Conservation (phyloP, 2,329 filamentous ascomycete genomes). For the Scopulariopsis brevicaulis region DNA sequence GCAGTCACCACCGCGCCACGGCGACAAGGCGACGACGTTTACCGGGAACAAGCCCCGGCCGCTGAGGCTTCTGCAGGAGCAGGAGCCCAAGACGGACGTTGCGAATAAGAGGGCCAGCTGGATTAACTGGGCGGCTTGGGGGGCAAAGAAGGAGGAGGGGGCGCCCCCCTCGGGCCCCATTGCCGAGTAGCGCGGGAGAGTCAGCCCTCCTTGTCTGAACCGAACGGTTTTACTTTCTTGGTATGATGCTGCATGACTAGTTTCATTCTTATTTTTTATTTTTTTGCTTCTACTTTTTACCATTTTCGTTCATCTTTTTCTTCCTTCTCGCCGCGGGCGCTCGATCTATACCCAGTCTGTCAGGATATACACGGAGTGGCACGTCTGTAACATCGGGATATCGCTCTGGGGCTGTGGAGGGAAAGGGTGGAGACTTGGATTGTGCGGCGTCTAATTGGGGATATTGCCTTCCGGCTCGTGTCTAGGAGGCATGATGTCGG, state of each 20-base stretch:
- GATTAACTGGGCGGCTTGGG: slow-evolving; percentile 45
- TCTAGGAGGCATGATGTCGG: not conserved
- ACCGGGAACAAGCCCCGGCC: slow-evolving; percentile 68
- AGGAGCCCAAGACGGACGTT: slow-evolving; percentile 35
- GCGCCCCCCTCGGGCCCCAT: not conserved
- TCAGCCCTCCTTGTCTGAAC: too few species aligned
- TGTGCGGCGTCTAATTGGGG: not conserved
- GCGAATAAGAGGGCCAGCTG: slow-evolving; percentile 51
- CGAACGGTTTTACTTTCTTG: not conserved
- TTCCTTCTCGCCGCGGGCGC: not conserved
- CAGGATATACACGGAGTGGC: not conserved
- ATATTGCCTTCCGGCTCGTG: not conserved
- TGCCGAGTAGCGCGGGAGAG: not conserved
- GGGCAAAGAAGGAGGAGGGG: slow-evolving; percentile 37
- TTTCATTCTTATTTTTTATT: not conserved
- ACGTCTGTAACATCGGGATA: not conserved
- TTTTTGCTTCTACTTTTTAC: not conserved
- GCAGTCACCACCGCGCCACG: slow-evolving; percentile 41
- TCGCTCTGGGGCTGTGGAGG: not conserved
- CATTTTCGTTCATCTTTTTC: not conserved
- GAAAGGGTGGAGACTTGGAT: not conserved
- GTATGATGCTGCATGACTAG: not conserved
- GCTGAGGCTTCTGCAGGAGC: slow-evolving; percentile 77
- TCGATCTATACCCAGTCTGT: not conserved
- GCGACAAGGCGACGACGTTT: slow-evolving; percentile 46